These are phyloP conservation scores for Zasmidium angulare DNA, from an alignment of 2,329 filamentous ascomycete species.

Conservation along the genomic window DNA sequence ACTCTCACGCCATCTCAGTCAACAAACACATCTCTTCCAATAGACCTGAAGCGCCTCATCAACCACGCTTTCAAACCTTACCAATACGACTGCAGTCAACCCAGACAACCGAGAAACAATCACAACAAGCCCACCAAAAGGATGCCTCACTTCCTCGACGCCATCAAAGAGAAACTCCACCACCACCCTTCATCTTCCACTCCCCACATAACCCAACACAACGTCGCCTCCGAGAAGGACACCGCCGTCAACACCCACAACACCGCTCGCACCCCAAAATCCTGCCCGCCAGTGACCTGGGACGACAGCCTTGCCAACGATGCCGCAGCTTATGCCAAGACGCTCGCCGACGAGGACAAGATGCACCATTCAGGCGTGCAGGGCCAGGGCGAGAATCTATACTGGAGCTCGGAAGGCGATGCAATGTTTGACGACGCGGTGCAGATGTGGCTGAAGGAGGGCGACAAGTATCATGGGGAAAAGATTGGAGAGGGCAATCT, in stretches of 20 bases:
- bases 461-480: conserved; percentile 36
- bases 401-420: conserved; percentile 23
- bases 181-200: not conserved
- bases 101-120: no score
- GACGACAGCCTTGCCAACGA: conserved; percentile 15
- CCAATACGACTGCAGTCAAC: no score
- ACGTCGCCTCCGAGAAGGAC: not conserved
- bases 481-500: conserved; percentile 39
- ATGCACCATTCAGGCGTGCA: conserved; percentile 3
- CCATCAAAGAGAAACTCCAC: not conserved
- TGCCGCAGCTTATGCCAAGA: conserved; percentile 13
- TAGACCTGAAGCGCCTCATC: no score
- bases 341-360: conserved; percentile 10
- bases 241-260: conserved; percentile 4
- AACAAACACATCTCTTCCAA: no score
- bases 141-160: not conserved
- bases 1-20: no score
- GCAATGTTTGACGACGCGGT: conserved; percentile 28
- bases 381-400: conserved; percentile 38
- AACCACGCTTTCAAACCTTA: no score
- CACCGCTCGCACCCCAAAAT: conserved; percentile 6
- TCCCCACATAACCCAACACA: not conserved
- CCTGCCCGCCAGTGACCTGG: conserved; percentile 7
- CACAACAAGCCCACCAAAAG: not conserved
- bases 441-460: conserved; percentile 37